phyloP scores from a whole-genome alignment of 768 basidiomycete genomes.

The Clavulina sp. region DNA sequence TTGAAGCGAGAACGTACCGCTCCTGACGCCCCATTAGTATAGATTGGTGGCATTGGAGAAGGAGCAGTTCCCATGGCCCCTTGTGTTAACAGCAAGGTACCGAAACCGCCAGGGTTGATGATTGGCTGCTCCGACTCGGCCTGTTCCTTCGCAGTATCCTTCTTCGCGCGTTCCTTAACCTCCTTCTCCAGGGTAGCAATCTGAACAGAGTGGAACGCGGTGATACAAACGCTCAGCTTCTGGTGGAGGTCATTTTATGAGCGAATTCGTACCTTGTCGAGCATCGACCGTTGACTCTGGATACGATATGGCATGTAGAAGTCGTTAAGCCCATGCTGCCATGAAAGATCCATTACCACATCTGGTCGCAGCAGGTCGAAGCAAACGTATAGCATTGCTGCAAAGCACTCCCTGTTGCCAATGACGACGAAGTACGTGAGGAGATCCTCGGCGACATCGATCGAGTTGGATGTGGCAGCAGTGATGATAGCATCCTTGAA shows the following conservation, averaged over 20 bases:
- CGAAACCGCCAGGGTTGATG: conserved; percentile 65
- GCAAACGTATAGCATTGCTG: conserved; percentile 74
- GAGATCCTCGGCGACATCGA: conserved; percentile 85
- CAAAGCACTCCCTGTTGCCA: conserved; percentile 96
- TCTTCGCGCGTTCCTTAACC: conserved; percentile 71
- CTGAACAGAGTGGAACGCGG: conserved; percentile 20
- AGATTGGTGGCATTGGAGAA: too few species aligned
- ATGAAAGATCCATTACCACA: conserved; percentile 84
- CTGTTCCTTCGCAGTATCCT: conserved; percentile 77
- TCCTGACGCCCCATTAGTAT: not conserved
- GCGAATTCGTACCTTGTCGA: conserved; percentile 42
- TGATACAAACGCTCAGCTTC: not conserved
- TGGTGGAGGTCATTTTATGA: not conserved
- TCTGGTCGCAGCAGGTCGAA: conserved; percentile 93
- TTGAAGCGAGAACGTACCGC: not conserved
- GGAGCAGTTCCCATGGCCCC: too few species aligned
- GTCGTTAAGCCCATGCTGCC: conserved; percentile 91
- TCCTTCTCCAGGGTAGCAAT: conserved; percentile 71
- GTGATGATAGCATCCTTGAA: conserved; percentile 96
- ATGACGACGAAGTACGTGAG: conserved; percentile 95
- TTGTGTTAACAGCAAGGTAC: conserved; percentile 52
- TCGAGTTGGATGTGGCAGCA: conserved; percentile 66
- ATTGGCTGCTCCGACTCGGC: conserved; percentile 74
- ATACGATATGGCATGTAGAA: conserved; percentile 96
- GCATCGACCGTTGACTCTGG: conserved; percentile 63